These are phyloP conservation scores for thale cress (Arabidopsis thaliana) DNA, from an alignment of 345 rosid genomes.

Conservation along the genomic window DNA sequence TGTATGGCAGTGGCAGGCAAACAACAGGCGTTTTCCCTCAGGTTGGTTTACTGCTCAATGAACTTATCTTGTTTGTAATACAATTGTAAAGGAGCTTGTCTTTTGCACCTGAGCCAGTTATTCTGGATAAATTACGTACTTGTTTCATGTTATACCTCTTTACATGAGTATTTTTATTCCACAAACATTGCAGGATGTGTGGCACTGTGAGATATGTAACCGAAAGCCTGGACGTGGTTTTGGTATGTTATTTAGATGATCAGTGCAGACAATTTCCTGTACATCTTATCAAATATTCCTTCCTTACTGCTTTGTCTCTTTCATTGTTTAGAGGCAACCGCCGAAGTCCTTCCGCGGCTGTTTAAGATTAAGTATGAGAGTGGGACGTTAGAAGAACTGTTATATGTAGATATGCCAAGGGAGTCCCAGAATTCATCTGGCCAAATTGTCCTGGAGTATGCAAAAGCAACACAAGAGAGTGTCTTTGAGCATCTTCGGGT, in stretches of 20 bases:
- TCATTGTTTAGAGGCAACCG: conserved; percentile 77
- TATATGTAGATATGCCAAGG: conserved; percentile 97
- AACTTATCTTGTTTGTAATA: conserved; percentile 20
- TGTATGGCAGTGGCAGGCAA: conserved; percentile 98
- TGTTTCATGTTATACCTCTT: conserved; percentile 32
- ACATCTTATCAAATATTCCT: neutral
- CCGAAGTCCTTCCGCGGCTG: conserved; percentile 98
- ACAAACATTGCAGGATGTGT: conserved; percentile 75
- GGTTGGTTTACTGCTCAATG: conserved; percentile 69
- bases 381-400: conserved; percentile 95
- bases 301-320: conserved; percentile 28
- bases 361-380: conserved; percentile 98
- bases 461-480: conserved; percentile 99
- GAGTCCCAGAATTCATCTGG: conserved; percentile 89
- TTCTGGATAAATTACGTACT: neutral
- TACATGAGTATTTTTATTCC: conserved; percentile 15
- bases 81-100: neutral
- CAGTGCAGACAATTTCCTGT: neutral
- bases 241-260: conserved; percentile 59
- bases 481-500: conserved; percentile 99
- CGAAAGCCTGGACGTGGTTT: conserved; percentile 99
- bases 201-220: conserved; percentile 99
- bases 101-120: conserved; percentile 7
- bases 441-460: conserved; percentile 95
- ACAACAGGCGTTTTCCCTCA: conserved; percentile 96